These are phyloP conservation scores for Hericium alpestre DNA, from an alignment of 768 basidiomycete genomes.

Conservation along the genomic window DNA sequence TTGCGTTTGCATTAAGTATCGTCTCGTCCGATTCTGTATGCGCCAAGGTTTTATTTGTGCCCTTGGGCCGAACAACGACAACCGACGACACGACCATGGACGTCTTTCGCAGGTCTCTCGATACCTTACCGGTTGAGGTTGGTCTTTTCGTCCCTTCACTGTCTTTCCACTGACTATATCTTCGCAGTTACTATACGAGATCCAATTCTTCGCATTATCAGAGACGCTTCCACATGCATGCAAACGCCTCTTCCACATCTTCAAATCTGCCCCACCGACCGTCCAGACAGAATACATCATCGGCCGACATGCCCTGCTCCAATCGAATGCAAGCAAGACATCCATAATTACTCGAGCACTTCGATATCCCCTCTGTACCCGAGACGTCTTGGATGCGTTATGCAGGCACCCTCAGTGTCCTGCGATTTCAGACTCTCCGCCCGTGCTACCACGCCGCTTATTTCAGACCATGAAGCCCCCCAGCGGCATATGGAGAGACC, in stretches of 20 bases:
- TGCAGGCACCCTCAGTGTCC: slow-evolving; percentile 20
- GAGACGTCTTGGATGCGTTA: slow-evolving; percentile 35
- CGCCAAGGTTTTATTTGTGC: too few species aligned
- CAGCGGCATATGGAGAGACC: slow-evolving; percentile 29
- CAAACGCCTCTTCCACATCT: slow-evolving; percentile 40
- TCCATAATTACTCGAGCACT: slow-evolving; percentile 35
- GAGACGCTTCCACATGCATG: slow-evolving; percentile 51
- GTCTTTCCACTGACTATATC: not conserved
- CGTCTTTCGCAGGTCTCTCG: not conserved
- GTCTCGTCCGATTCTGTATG: too few species aligned
- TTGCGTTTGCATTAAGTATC: too few species aligned
- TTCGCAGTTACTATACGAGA: slow-evolving; percentile 62
- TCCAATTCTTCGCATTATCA: slow-evolving; percentile 64
- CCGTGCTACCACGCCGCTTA: slow-evolving; percentile 55
- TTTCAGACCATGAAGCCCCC: slow-evolving; percentile 38
- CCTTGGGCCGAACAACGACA: too few species aligned
- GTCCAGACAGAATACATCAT: slow-evolving; percentile 62
- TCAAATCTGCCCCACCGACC: slow-evolving; percentile 42
- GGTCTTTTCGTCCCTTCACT: not conserved
- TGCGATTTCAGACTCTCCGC: slow-evolving; percentile 6
- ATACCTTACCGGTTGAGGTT: not conserved
- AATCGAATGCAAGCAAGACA: not conserved
- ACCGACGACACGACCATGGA: not conserved
- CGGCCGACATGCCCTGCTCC: slow-evolving; percentile 17
- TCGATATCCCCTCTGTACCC: slow-evolving; percentile 39